Percentiles rank a stretch among this genome's conserved stretches.
Conservation (phyloP, 164 flowering plant species). For the Malania oleifera region DNA sequence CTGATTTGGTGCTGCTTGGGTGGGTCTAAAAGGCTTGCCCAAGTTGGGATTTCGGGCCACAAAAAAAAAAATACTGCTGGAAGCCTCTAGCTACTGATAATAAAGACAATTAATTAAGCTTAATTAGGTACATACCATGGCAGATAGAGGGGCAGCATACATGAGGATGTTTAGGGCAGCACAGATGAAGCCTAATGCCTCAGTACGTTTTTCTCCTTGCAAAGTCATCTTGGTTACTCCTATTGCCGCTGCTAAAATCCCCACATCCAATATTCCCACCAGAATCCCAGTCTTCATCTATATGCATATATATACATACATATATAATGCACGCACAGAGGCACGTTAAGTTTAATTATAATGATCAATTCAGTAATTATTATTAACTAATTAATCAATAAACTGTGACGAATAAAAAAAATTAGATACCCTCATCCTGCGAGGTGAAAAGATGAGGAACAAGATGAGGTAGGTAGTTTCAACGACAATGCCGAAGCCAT, state of each 20-base stretch:
- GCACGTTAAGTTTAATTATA: too few relatives aligned
- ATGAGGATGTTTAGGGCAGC: conserved; percentile 38
- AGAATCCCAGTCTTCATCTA: conserved; percentile 31
- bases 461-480: conserved; percentile 33
- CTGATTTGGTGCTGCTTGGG: too few relatives aligned
- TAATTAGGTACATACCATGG: conserved; percentile 32
- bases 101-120: too few relatives aligned
- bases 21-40: too few relatives aligned
- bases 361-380: too few relatives aligned
- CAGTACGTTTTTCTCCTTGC: conserved; percentile 23
- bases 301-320: too few relatives aligned
- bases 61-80: too few relatives aligned
- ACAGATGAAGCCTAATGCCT: conserved; percentile 30
- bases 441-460: conserved; percentile 45
- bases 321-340: not conserved
- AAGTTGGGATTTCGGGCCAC: too few relatives aligned
- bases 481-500: conserved; percentile 43
- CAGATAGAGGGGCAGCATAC: conserved; percentile 50
- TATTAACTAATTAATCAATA: too few relatives aligned
- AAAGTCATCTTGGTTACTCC: conserved; percentile 22
- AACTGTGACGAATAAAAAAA: too few relatives aligned
- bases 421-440: conserved; percentile 27
- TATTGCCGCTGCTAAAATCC: conserved; percentile 24
- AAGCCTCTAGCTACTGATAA: too few relatives aligned
- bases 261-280: conserved; percentile 27